Base-by-base conservation (phyloP, 345 rosid species). In the Brassica cretica region DNA sequence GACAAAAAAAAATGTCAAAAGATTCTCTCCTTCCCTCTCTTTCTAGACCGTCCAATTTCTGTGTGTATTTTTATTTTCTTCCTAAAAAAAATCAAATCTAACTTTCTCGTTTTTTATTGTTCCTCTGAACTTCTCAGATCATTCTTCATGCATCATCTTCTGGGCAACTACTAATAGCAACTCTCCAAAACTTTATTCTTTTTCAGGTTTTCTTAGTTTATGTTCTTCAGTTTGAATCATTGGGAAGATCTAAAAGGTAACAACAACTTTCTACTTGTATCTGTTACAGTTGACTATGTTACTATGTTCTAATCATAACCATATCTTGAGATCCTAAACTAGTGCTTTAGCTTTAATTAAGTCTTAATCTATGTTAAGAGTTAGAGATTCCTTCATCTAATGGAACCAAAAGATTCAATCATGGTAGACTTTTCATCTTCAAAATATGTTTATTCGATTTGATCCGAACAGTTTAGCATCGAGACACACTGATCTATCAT, bases 171-270 rank as follows among this genome's bases (percentile, higher is more conserved):
- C 44, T 33, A 10, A n/a, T n/a, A 39, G 15, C 7, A n/a, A 16
- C 11, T 58, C 30, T 39, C 29, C 4, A 10, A 76, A 69, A 70
- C 59, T 15, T 70, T 33, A 64, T 6, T 56, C 8, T 0, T n/a
- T 32, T 70, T 24, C 15, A 3, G 2, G 61, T 29, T 51, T 68
- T 15, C 21, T 44, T 16, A 29, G 59, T 74, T 3, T 41, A 39
- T 61, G 63, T 37, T 70, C 32, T 77, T 77, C 72, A 66, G 72
- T 33, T 76, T 46, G 60, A 18, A 58, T 66, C 55, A 29, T 65
- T 79, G 27, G 60, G 39, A 63, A 39, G 71, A 68, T 79, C 49
- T 56, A 78, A 66, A 66, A 78, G 82, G 82, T 79, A 79, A 74
- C 71, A 79, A 14, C 55, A 79, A 18, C 67, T 74, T 79, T 79